Base-by-base conservation (phyloP, 169 alveolate species). In the Eimeria necatrix region DNA sequence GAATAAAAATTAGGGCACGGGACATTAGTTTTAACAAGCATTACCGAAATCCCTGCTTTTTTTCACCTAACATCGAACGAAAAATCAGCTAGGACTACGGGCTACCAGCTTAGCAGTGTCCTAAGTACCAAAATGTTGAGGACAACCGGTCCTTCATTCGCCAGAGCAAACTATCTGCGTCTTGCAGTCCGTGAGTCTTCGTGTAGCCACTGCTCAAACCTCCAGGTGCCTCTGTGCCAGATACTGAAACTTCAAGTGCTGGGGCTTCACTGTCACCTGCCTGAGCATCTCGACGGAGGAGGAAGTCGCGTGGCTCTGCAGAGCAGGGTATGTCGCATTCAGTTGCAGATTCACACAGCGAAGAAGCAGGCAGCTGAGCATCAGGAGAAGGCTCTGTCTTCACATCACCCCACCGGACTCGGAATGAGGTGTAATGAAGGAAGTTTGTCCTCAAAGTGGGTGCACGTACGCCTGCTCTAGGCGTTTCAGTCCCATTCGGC, bases 371-470 rank as follows among this genome's bases (percentile, higher is more conserved):
- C 78, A 41, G 12, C 78, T 49, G 68, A 5, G 51, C 32, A 7
- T 14, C 73, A 6, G 73, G 64, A 52, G 89, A 80, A 49, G 24
- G 51, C 51, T 49, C 71, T 18, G 89, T 26, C 68, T 52, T 52
- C 22, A 80, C 51, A 48, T 80, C 71, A 68, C 64, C 89, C 89
- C 89, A 80, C 22, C 89, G 51, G 64, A 80, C 89, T 49, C 71
- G 14, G 32, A 59, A 80, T 20, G 89, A 52, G n/a, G 49, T 49
- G 22, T 16, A 80, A 9, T 53, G 89, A 6, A 52, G 8, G 22
- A 49, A 80, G 14, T 49, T 20, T 4, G 51, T 10, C 56, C 41
- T 24, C 46, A n/a, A 46, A 52, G 49, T 53, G 8, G 89, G 46
- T 12, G 87, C 89, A 10, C 64, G 51, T 51, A n/a, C 32, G 59